A percentile compares a stretch with the other conserved stretches of the same genome.
Evolutionary conservation across 2,329 filamentous ascomycete genomes (phyloP).

Genomic region (Diaporthe batatas): DNA sequence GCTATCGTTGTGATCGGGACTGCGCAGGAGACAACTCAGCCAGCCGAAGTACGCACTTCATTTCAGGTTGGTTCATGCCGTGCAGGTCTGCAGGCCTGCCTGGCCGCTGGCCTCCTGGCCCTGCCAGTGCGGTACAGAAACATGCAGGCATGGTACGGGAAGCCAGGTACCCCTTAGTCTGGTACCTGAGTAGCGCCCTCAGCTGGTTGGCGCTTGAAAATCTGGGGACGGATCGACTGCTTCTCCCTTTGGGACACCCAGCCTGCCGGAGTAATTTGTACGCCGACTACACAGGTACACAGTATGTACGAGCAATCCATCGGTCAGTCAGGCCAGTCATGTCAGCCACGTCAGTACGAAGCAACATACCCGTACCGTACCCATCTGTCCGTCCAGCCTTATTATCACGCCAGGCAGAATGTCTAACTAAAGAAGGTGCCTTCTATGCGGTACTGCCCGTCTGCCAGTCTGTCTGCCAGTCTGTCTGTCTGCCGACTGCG

Average conservation of each 20-base stretch:
- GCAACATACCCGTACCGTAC: slow-evolving; percentile 5
- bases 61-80: slow-evolving; percentile 29
- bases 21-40: not conserved
- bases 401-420: not conserved
- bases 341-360: slow-evolving; percentile 1
- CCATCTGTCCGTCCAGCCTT: slow-evolving; percentile 4
- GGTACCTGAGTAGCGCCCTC: slow-evolving; percentile 27
- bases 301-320: too few species aligned
- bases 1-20: not conserved
- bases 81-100: slow-evolving; percentile 19
- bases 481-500: not conserved
- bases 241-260: slow-evolving; percentile 12
- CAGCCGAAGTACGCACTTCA: slow-evolving; percentile 2
- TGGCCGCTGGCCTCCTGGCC: slow-evolving; percentile 2
- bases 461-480: not conserved
- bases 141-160: slow-evolving; percentile 30
- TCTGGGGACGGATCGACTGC: slow-evolving; percentile 31
- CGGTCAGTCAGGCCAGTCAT: not conserved
- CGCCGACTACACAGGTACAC: not conserved
- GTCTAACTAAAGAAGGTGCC: not conserved
- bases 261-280: slow-evolving; percentile 25
- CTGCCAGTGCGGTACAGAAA: slow-evolving; percentile 20
- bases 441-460: not conserved
- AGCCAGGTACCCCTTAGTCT: slow-evolving; percentile 28
- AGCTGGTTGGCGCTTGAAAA: slow-evolving; percentile 34